A percentile compares a stretch with the other conserved stretches of the same genome.
These are phyloP conservation scores for Astraeus odoratus DNA, from an alignment of 768 basidiomycete species.

Conservation along the genomic window DNA sequence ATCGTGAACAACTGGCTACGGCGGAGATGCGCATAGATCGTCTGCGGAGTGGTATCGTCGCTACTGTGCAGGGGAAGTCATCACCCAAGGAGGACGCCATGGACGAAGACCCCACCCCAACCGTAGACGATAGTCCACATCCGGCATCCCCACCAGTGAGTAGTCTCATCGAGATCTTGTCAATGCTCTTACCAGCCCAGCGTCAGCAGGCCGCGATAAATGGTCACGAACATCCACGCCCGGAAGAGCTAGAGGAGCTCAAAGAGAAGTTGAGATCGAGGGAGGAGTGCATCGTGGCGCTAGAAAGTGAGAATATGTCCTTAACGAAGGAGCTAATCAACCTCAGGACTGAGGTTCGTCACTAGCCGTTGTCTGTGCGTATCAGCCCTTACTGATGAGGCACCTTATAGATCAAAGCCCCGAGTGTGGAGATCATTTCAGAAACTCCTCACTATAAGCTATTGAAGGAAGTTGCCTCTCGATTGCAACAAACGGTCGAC, in stretches of 20 bases:
- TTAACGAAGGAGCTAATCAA: slow-evolving; percentile 39
- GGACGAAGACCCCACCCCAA: slow-evolving; percentile 22
- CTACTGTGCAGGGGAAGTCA: slow-evolving; percentile 36
- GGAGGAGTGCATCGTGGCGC: slow-evolving; percentile 40
- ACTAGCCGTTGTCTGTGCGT: not conserved
- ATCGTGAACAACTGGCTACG: slow-evolving; percentile 42
- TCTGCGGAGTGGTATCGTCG: slow-evolving; percentile 46
- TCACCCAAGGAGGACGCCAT: slow-evolving; percentile 26
- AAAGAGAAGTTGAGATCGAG: slow-evolving; percentile 19
- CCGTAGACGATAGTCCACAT: slow-evolving; percentile 35
- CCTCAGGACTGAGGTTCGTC: slow-evolving; percentile 40
- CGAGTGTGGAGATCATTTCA: slow-evolving; percentile 38
- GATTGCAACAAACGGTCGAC: slow-evolving; percentile 35
- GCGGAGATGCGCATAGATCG: slow-evolving; percentile 62
- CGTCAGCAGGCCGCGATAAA: slow-evolving; percentile 38
- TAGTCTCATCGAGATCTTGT: slow-evolving; percentile 38
- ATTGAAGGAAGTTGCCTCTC: slow-evolving; percentile 47
- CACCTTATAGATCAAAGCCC: slow-evolving; percentile 31
- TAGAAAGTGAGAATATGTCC: slow-evolving; percentile 40
- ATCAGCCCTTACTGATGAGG: not conserved
- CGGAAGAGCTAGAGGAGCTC: slow-evolving; percentile 35
- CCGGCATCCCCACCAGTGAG: slow-evolving; percentile 58
- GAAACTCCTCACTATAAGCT: slow-evolving; percentile 50
- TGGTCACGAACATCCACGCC: slow-evolving; percentile 33
- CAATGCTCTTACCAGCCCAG: slow-evolving; percentile 29